Evolutionary conservation across 2,329 filamentous ascomycete genomes (phyloP).

Genomic region (Albophoma yamanashiensis): DNA sequence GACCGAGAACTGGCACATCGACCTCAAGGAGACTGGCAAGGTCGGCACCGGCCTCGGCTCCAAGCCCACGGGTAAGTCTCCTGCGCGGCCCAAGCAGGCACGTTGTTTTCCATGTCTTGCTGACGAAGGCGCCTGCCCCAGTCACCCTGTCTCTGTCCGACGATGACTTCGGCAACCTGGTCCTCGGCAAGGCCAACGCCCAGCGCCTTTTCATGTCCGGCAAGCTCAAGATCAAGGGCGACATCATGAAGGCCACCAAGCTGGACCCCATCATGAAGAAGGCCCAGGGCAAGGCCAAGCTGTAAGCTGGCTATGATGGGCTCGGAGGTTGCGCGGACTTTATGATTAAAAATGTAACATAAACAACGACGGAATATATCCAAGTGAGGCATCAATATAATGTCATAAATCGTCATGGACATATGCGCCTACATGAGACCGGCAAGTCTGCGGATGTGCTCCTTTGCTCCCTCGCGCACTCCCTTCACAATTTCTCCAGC

Average conservation of each 20-base stretch:
- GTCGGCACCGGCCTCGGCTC: slow-evolving; percentile 68
- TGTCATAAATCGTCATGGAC: background rate
- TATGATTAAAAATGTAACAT: background rate
- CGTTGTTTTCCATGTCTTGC: slow-evolving; percentile 14
- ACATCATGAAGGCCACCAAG: slow-evolving; percentile 98
- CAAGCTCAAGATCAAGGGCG: slow-evolving; percentile 96
- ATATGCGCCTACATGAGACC: slow-evolving; percentile 4
- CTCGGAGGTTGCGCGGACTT: background rate
- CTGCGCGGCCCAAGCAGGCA: slow-evolving; percentile 57
- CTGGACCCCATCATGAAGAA: slow-evolving; percentile 88
- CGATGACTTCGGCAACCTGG: slow-evolving; percentile 74
- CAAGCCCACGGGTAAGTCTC: slow-evolving; percentile 64
- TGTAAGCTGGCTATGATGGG: slow-evolving; percentile 38
- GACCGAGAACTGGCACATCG: slow-evolving; percentile 84
- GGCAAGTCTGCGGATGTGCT: slow-evolving; percentile 19
- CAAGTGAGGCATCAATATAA: background rate
- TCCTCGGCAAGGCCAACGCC: slow-evolving; percentile 81
- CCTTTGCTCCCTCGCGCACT: slow-evolving; percentile 24
- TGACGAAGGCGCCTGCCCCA: slow-evolving; percentile 20
- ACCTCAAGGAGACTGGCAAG: slow-evolving; percentile 80
- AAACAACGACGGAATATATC: background rate
- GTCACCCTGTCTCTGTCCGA: slow-evolving; percentile 83
- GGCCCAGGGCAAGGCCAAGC: slow-evolving; percentile 73
- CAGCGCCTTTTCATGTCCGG: slow-evolving; percentile 97
- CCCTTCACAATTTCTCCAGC: slow-evolving; percentile 33